A percentile compares a stretch with the other conserved stretches of the same genome.
phyloP scores from a whole-genome alignment of 768 basidiomycete species.

The Kwoniella europaea region DNA sequence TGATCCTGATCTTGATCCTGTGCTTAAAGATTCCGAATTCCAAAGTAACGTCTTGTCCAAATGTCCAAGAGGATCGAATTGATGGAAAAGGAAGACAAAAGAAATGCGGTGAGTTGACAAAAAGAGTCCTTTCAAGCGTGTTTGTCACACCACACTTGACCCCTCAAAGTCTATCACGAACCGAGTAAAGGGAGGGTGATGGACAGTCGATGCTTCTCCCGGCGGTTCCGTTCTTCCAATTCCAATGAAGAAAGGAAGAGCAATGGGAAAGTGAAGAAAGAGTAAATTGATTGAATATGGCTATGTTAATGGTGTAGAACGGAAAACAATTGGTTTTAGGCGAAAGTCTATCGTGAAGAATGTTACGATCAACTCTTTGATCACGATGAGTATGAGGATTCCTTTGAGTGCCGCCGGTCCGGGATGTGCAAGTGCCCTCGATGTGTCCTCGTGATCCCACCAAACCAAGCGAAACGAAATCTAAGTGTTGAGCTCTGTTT shows the following conservation, averaged over 20 bases:
- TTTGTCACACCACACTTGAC: neutral
- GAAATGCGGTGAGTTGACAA: neutral
- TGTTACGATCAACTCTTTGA: neutral
- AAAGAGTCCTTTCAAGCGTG: neutral
- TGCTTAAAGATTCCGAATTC: neutral
- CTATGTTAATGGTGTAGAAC: too few relatives aligned
- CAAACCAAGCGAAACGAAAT: too few relatives aligned
- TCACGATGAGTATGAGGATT: neutral
- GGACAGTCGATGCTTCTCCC: neutral
- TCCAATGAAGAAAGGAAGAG: neutral
- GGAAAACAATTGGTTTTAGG: neutral
- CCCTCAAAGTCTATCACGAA: neutral
- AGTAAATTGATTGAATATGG: too few relatives aligned
- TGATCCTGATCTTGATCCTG: neutral
- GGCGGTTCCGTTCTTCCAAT: neutral
- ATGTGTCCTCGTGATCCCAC: neutral
- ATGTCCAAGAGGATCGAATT: too few relatives aligned
- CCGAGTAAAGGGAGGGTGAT: neutral
- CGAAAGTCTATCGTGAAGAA: neutral
- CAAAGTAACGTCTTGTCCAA: neutral
- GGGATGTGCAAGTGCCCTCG: neutral
- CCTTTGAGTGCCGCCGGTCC: neutral
- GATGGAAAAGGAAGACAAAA: neutral
- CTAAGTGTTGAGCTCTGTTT: too few relatives aligned
- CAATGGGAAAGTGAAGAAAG: neutral